Percentiles rank a stretch among this genome's conserved stretches.
Conservation (phyloP, 441 rosid species). For the Arabidopsis lyrata region DNA sequence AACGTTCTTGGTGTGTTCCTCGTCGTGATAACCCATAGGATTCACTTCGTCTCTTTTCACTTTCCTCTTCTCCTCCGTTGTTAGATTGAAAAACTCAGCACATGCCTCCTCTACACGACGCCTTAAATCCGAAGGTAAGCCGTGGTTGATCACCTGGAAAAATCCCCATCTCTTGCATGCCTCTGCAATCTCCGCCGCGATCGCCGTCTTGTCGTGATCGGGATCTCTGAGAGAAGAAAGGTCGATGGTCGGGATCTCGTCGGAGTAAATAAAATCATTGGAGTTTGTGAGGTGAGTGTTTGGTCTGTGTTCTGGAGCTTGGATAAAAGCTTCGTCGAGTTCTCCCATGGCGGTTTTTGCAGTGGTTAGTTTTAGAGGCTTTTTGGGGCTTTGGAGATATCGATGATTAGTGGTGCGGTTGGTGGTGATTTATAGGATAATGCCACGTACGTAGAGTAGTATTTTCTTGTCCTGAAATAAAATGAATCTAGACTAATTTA, state of each 20-base stretch:
- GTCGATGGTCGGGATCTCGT: slow-evolving; percentile 71
- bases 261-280: slow-evolving; percentile 31
- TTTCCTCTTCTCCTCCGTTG: slow-evolving; percentile 63
- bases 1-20: slow-evolving; percentile 78
- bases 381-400: slow-evolving; percentile 29
- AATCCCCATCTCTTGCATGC: slow-evolving; percentile 82
- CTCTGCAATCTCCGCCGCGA: slow-evolving; percentile 49
- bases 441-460: slow-evolving; percentile 12
- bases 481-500: not conserved
- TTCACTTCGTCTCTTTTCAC: slow-evolving; percentile 54
- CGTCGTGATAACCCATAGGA: slow-evolving; percentile 63
- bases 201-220: slow-evolving; percentile 1
- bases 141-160: slow-evolving; percentile 74
- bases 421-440: slow-evolving; percentile 11
- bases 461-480: not conserved
- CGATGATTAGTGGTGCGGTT: slow-evolving; percentile 28
- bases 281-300: slow-evolving; percentile 31
- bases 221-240: slow-evolving; percentile 49
- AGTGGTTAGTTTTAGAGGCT: not conserved
- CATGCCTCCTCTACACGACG: slow-evolving; percentile 46
- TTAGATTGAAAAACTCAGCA: slow-evolving; percentile 54
- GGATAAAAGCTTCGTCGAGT: slow-evolving; percentile 63
- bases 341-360: slow-evolving; percentile 53
- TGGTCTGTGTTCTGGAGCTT: slow-evolving; percentile 65
- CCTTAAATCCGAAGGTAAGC: slow-evolving; percentile 54